A percentile compares a stretch with the other conserved stretches of the same genome.
phyloP scores from a whole-genome alignment of 1,284 basidiomycete species.

The Tylopilus sp. region DNA sequence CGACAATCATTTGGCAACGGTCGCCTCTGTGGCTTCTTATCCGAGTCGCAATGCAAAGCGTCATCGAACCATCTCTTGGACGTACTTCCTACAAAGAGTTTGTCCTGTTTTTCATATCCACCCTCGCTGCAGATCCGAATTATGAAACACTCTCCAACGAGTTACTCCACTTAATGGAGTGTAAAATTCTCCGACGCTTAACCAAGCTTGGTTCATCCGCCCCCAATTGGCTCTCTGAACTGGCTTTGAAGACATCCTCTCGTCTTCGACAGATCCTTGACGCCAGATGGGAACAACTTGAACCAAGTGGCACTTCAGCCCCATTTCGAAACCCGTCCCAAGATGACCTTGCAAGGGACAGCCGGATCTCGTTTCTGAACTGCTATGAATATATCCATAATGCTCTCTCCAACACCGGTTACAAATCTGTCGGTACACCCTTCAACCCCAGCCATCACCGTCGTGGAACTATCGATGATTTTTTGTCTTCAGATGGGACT shows the following conservation, averaged over 20 bases:
- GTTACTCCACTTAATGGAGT: constrained; percentile 35
- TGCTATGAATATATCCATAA: background rate
- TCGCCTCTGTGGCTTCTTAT: constrained; percentile 35
- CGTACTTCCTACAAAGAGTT: no score
- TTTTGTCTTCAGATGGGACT: constrained; percentile 16
- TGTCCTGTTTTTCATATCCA: constrained; percentile 8
- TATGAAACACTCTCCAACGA: constrained; percentile 39
- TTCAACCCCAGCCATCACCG: constrained; percentile 22
- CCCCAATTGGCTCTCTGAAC: constrained; percentile 17
- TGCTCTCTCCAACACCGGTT: constrained; percentile 11
- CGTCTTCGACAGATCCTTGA: constrained; percentile 13
- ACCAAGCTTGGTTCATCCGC: constrained; percentile 42
- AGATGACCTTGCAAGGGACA: constrained; percentile 38
- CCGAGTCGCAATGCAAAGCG: no score
- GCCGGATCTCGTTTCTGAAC: constrained; percentile 17
- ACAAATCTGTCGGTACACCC: background rate
- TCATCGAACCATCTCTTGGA: no score
- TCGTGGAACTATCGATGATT: constrained; percentile 24
- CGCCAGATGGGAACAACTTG: background rate
- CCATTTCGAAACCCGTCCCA: constrained; percentile 35
- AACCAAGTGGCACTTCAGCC: background rate
- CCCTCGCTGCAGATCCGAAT: constrained; percentile 10
- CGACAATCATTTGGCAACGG: constrained; percentile 34
- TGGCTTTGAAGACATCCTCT: constrained; percentile 1
- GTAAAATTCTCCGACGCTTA: constrained; percentile 47